Evolutionary conservation across 768 basidiomycete genomes (phyloP).

Genomic region (Rhizopogon roseolus): DNA sequence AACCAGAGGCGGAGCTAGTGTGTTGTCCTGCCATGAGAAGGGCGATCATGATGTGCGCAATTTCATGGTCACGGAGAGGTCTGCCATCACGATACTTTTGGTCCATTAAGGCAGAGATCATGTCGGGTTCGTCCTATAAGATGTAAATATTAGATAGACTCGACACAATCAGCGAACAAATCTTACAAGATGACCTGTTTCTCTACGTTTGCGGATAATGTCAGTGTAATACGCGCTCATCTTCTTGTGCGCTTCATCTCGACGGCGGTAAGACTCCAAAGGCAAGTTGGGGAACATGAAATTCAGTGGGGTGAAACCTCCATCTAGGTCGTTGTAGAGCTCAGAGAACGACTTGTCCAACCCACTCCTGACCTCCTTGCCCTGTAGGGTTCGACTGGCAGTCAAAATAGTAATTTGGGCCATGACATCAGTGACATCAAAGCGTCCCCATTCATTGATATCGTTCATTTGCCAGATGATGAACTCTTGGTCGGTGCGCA

Average conservation of each 20-base stretch:
- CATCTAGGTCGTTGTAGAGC: conserved; percentile 84
- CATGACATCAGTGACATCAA: conserved; percentile 69
- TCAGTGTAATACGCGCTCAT: conserved; percentile 92
- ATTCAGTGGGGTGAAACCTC: conserved; percentile 94
- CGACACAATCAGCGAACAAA: background rate
- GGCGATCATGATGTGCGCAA: conserved; percentile 98
- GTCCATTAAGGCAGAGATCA: conserved; percentile 83
- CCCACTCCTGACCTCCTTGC: conserved; percentile 75
- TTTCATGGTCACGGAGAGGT: conserved; percentile 78
- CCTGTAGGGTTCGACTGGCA: conserved; percentile 90
- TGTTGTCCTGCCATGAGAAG: conserved; percentile 99
- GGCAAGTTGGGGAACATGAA: conserved; percentile 94
- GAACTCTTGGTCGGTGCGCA: conserved; percentile 64
- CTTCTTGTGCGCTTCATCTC: conserved; percentile 86
- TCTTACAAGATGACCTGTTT: conserved; percentile 35
- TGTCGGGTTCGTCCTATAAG: conserved; percentile 73
- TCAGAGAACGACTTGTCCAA: conserved; percentile 85
- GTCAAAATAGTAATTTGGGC: conserved; percentile 93
- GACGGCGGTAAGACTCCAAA: conserved; percentile 80
- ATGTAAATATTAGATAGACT: background rate
- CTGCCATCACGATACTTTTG: conserved; percentile 83
- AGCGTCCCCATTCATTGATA: conserved; percentile 72
- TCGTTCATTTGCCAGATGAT: conserved; percentile 55
- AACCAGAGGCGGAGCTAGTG: conserved; percentile 88
- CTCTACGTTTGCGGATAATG: conserved; percentile 74